phyloP scores from a whole-genome alignment of 495 filamentous ascomycete species.

The Neurospora sp. region DNA sequence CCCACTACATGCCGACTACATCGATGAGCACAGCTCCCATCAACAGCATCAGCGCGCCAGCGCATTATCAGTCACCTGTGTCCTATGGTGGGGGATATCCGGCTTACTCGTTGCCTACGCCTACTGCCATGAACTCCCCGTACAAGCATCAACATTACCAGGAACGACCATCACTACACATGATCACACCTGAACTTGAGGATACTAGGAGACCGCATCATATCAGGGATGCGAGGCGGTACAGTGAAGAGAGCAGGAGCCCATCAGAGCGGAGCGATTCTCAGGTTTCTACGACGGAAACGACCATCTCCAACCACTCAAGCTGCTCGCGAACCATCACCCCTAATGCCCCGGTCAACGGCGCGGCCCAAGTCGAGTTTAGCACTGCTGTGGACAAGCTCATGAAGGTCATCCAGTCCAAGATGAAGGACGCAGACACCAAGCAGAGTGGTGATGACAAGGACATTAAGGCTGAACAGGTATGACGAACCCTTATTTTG shows the following conservation, averaged over 20 bases:
- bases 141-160: slow-evolving; percentile 27
- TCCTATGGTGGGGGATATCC: slow-evolving; percentile 21
- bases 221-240: slow-evolving; percentile 4
- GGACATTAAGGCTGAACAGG: slow-evolving; percentile 4
- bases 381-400: slow-evolving; percentile 79
- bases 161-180: slow-evolving; percentile 19
- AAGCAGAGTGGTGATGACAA: background rate
- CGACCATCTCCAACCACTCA: slow-evolving; percentile 5
- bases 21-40: slow-evolving; percentile 26
- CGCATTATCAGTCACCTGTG: slow-evolving; percentile 19
- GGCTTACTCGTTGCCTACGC: slow-evolving; percentile 22
- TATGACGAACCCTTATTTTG: background rate
- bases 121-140: slow-evolving; percentile 10
- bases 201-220: slow-evolving; percentile 3
- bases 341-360: slow-evolving; percentile 15
- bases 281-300: slow-evolving; percentile 9
- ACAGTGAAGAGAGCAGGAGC: slow-evolving; percentile 19
- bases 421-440: slow-evolving; percentile 19
- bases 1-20: slow-evolving; percentile 25
- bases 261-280: slow-evolving; percentile 31
- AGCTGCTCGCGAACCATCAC: slow-evolving; percentile 14
- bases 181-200: slow-evolving; percentile 6
- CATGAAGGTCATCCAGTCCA: slow-evolving; percentile 85
- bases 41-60: slow-evolving; percentile 22
- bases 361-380: slow-evolving; percentile 44